Evolutionary conservation across 306 rosid genomes (phyloP), one percentile per base, ranked within the genome.

Genomic region (Vigna angularis): DNA sequence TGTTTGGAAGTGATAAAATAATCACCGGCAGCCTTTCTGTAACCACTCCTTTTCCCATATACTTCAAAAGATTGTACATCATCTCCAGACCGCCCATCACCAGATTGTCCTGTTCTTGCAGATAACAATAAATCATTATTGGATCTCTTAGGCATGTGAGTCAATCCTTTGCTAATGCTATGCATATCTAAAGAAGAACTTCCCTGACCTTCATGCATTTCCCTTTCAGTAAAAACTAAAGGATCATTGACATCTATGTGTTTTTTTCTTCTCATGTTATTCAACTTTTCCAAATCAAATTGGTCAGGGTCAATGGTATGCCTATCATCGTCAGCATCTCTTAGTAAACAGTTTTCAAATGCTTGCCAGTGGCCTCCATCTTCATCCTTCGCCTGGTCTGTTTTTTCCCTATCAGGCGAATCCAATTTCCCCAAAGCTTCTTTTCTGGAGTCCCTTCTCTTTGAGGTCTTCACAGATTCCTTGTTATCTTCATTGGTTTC

Each of bases 291-390:
- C 79, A 65, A 74, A n/a, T 90, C 86, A 81, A 85, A 84, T 80
- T 88, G 85, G 34, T 86, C 88, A 76, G 89, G 90, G 81, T 88
- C 94, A 84, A 83, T 83, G 71, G 70, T 81, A 65, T 51, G 91
- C 73, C 87, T 88, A 50, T 91, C 93, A 38, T 89, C 94, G 86
- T 91, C 91, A 70, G 82, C 96, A 89, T 96, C 97, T 81, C 90
- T 85, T n/a, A 96, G 91, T 82, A 96, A 86, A 84, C 91, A 90
- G 70, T 75, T 93, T 77, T 96, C 94, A 77, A 96, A 96, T 61
- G 98, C 99, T 81, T 90, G 89, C 99, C 99, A 96, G 58, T 88
- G 90, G 26, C 91, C 88, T 47, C 89, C 97, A 34, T 89, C 92
- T 73, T 80, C 87, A 30, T 89, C 93, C 73, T 83, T 87, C 68